Percentiles rank a stretch among this genome's conserved stretches.
phyloP scores from a whole-genome alignment of 2,329 filamentous ascomycete species.

The Aspergillus felis region DNA sequence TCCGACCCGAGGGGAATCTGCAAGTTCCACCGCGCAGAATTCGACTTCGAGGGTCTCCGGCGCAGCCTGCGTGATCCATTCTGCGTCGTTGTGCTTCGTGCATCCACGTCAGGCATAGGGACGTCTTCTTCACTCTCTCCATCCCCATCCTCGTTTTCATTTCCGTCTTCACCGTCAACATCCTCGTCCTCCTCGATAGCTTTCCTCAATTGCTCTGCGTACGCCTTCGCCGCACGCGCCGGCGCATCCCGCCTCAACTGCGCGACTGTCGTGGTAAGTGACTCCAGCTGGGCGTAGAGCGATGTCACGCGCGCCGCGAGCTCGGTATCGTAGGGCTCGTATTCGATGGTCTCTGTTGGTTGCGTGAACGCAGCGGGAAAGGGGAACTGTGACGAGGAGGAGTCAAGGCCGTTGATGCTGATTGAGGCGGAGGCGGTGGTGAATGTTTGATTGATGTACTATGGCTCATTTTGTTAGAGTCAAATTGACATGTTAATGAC shows the following conservation, averaged over 20 bases:
- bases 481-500: neutral
- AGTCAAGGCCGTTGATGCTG: slow-evolving; percentile 47
- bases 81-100: neutral
- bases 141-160: slow-evolving; percentile 10
- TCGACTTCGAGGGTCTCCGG: slow-evolving; percentile 9
- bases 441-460: slow-evolving; percentile 46
- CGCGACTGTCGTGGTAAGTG: slow-evolving; percentile 45
- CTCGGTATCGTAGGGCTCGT: slow-evolving; percentile 43
- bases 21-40: slow-evolving; percentile 24
- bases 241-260: slow-evolving; percentile 45
- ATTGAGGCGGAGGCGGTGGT: slow-evolving; percentile 42
- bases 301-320: slow-evolving; percentile 42
- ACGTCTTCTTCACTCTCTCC: slow-evolving; percentile 9
- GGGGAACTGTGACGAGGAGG: slow-evolving; percentile 27
- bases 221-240: slow-evolving; percentile 36
- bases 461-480: neutral
- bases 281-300: slow-evolving; percentile 47
- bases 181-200: slow-evolving; percentile 54
- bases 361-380: slow-evolving; percentile 32
- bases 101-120: slow-evolving; percentile 15
- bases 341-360: slow-evolving; percentile 42
- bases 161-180: slow-evolving; percentile 34
- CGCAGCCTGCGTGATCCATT: neutral
- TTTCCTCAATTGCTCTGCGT: slow-evolving; percentile 32
- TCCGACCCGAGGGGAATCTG: slow-evolving; percentile 30